Evolutionary conservation across 2,329 filamentous ascomycete species (phyloP).

Genomic region (Neonectria hederae): DNA sequence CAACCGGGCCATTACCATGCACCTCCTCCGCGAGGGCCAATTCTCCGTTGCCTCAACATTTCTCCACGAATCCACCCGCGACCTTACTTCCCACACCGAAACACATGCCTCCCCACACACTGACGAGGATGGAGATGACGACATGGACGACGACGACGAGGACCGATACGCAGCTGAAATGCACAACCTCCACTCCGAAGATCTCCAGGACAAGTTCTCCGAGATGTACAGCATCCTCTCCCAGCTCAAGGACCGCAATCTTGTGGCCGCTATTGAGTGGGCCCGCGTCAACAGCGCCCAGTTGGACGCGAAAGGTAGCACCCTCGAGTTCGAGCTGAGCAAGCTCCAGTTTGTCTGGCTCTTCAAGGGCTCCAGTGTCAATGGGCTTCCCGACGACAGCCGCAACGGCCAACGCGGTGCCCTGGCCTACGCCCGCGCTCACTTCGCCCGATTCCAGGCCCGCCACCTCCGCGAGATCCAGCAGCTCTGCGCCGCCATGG

Average conservation of each 20-base stretch:
- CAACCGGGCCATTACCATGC: constrained; percentile 95
- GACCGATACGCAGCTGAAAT: constrained; percentile 42
- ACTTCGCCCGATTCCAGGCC: constrained; percentile 78
- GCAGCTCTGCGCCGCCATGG: constrained; percentile 81
- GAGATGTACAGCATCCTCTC: constrained; percentile 92
- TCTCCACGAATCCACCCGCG: constrained; percentile 70
- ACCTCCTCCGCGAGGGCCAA: constrained; percentile 92
- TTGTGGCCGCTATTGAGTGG: constrained; percentile 88
- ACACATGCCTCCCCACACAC: constrained; percentile 32
- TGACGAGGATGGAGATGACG: constrained; percentile 47
- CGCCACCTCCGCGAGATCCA: constrained; percentile 83
- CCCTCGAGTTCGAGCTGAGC: constrained; percentile 93
- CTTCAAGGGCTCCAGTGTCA: constrained; percentile 70
- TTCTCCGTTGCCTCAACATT: constrained; percentile 90
- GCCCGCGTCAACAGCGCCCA: constrained; percentile 74
- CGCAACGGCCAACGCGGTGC: constrained; percentile 70
- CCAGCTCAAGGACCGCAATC: constrained; percentile 77
- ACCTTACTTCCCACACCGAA: constrained; percentile 45
- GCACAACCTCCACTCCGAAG: constrained; percentile 46
- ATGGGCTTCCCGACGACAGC: constrained; percentile 64
- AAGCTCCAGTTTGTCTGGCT: constrained; percentile 91
- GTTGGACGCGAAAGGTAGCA: constrained; percentile 85
- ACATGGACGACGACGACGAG: constrained; percentile 44
- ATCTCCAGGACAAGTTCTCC: constrained; percentile 82
- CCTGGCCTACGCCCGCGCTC: constrained; percentile 76